Evolutionary conservation across 371 early-diverging fungal genomes (phyloP), one percentile per base, ranked within the genome.

Genomic region (Basidiobolus heterosporus): DNA sequence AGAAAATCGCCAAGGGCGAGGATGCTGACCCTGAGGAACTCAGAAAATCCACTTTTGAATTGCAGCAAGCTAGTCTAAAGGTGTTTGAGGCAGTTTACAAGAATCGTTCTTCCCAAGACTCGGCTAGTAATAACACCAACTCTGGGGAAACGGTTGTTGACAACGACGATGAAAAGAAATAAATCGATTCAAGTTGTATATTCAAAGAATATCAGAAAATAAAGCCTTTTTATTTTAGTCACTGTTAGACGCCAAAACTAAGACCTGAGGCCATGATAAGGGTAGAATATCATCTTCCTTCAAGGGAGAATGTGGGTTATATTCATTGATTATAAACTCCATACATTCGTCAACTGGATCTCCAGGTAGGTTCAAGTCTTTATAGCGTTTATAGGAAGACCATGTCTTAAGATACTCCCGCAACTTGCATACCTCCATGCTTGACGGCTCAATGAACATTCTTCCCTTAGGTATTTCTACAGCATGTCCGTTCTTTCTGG

Each of bases 51-150:
- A 70, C 79, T 40, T 74, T 75, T 45, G 85, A 83, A 18, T 62
- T 96, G 55, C 91, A 95, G 68, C 76, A 80, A 54, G 81, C 78
- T 21, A 75, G 80, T 49, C 63, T 94, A 52, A 94, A 94, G 70
- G 70, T 98, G 47, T 95, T 96, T 57, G 91, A 96, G 70, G 76
- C 85, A 78, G 91, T 89, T 18, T 95, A 97, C 78, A 88, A 94
- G 81, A 77, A 81, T 55, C 62, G 64, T 41, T 61, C 70, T 40
- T 58, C 61, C n/a, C 41, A 46, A 11, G 30, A 30, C n/a, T n/a
- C n/a, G n/a, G n/a, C n/a, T n/a, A n/a, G n/a, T n/a, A 49, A 46
- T 41, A 2, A n/a, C 24, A 36, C 22, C 24, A 45, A 30, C n/a
- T 8, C 6, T 22, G 6, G 15, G n/a, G 20, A 44, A 16, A 11